Base-by-base conservation (phyloP, 768 basidiomycete species). In the Candolleomyces aberdarensis region DNA sequence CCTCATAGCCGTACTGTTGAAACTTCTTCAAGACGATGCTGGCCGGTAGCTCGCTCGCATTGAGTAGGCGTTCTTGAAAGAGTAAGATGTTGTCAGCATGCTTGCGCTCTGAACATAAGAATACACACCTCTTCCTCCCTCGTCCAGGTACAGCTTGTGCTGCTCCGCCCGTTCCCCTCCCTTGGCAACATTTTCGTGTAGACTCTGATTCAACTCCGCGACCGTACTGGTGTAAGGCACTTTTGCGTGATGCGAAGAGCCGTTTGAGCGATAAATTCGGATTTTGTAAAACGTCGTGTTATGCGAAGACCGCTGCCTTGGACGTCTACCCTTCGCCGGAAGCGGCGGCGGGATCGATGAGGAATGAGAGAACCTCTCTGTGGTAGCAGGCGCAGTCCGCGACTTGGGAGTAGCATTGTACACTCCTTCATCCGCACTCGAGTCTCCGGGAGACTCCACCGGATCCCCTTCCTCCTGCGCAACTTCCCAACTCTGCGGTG, bases 1-100 rank as follows among this genome's bases (percentile, higher is more conserved):
- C 82, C 54, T 89, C 86, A 66, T 94, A 98, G 0, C 96, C 96
- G 3, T 94, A 94, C 70, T 96, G 93, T 65, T 91, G 86, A 63
- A 98, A 77, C 41, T 94, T 82, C 44, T 91, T 82, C 60, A 88
- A 83, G 20, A 96, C 89, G 61, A 97, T 93, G 40, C 85, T 84
- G 1, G 94, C 88, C 0, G 96, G 96, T 50, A 84, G 78, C 73
- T 99, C 97, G 1, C 86, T 86, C 19, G 85, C 83, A 8, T 85
- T 86, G 59, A 99, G 77, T 43, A 94, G 79, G 13, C 96, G 89
- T 68, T 98, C 96, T 96, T 47, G 9, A 44, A 56, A 41, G 61
- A 56, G 36, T 3, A 50, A 1, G 36, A 26, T 2, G 26, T 26
- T 3, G 26, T 26, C 26, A 26, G 26, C 26, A 26, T 26, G 26